phyloP scores from a whole-genome alignment of 495 filamentous ascomycete species.

The Astrothelium subdiscretum region DNA sequence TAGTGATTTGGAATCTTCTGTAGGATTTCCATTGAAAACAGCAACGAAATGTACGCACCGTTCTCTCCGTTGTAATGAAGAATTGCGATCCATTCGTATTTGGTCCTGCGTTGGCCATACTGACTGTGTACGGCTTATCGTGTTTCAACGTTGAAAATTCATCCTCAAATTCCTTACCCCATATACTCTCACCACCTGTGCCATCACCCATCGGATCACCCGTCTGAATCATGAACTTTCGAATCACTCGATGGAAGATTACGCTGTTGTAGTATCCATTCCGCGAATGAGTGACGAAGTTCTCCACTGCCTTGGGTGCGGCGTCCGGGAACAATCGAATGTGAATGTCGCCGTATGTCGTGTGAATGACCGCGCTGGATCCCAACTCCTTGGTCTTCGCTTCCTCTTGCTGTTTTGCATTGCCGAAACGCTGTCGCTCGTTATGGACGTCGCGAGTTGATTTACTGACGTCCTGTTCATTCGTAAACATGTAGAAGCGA shows the following conservation, averaged over 20 bases:
- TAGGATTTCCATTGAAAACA: not conserved
- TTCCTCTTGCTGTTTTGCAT: conserved; percentile 36
- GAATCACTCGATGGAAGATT: conserved; percentile 93
- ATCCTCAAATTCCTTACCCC: conserved; percentile 91
- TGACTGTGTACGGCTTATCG: conserved; percentile 90
- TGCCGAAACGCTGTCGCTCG: conserved; percentile 62
- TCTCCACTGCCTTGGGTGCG: conserved; percentile 94
- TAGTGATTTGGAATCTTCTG: not conserved
- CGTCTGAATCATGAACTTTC: conserved; percentile 95
- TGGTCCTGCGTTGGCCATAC: conserved; percentile 93
- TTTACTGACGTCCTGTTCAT: conserved; percentile 73
- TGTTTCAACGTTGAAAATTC: conserved; percentile 87
- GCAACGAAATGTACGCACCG: conserved; percentile 37
- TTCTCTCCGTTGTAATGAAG: conserved; percentile 96
- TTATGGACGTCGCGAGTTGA: conserved; percentile 86
- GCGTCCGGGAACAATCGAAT: conserved; percentile 87
- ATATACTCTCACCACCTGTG: conserved; percentile 92
- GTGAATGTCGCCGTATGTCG: conserved; percentile 88
- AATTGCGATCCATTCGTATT: conserved; percentile 71
- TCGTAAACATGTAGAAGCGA: conserved; percentile 97
- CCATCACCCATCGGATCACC: conserved; percentile 93
- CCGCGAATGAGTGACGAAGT: conserved; percentile 85
- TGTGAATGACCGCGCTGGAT: conserved; percentile 76
- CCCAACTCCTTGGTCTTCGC: conserved; percentile 53
- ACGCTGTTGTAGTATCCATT: conserved; percentile 92